Percentiles rank a stretch among this genome's conserved stretches.
Conservation (phyloP, 495 filamentous ascomycete species). For the Penicillium daleae region DNA sequence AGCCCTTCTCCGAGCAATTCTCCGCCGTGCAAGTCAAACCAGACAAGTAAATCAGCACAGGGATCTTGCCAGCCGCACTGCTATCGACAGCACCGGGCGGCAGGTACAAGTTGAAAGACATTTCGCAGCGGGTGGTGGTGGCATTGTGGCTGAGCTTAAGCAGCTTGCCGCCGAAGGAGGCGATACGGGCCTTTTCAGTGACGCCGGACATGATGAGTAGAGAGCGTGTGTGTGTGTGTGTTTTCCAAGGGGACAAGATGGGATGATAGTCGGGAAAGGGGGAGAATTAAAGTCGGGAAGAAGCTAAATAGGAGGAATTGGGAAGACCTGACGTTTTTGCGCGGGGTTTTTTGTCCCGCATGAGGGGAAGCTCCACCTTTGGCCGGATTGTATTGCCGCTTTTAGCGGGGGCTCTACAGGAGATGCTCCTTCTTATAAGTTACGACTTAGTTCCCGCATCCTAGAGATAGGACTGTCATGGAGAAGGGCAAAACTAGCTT, state of each 20-base stretch:
- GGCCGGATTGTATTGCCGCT: slow-evolving; percentile 8
- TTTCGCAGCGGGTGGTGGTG: slow-evolving; percentile 63
- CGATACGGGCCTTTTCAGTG: slow-evolving; percentile 85
- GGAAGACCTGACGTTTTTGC: slow-evolving; percentile 18
- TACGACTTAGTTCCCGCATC: neutral
- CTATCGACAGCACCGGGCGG: slow-evolving; percentile 58
- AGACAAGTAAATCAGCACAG: slow-evolving; percentile 91
- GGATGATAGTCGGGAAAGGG: neutral
- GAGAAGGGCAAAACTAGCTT: too few species aligned
- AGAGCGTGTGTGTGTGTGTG: neutral
- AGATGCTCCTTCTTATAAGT: neutral
- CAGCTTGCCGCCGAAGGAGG: slow-evolving; percentile 92
- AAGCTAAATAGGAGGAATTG: slow-evolving; percentile 14
- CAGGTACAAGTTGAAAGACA: slow-evolving; percentile 70
- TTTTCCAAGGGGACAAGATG: neutral
- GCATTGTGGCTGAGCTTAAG: slow-evolving; percentile 89
- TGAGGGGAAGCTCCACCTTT: slow-evolving; percentile 32
- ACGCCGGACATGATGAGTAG: slow-evolving; percentile 63
- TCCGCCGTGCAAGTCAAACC: slow-evolving; percentile 95
- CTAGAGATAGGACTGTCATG: neutral
- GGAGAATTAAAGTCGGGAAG: neutral
- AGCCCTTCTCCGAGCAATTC: slow-evolving; percentile 93
- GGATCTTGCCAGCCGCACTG: slow-evolving; percentile 64
- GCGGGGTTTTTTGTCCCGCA: slow-evolving; percentile 34
- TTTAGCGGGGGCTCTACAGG: neutral